Evolutionary conservation across 805 yeast species (phyloP).

Genomic region (Ogataea paraovalis): DNA sequence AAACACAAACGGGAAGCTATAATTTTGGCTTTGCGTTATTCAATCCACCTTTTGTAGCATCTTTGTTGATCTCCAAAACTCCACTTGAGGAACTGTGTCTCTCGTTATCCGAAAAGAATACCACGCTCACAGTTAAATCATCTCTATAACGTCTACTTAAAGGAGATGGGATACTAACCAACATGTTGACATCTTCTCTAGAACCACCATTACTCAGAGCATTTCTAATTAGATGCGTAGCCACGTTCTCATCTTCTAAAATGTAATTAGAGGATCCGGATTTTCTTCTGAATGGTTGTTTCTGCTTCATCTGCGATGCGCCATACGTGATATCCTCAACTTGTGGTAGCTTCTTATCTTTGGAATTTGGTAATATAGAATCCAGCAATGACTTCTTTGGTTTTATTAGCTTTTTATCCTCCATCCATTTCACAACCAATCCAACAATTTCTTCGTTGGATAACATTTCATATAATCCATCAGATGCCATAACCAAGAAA

Average conservation of each 20-base stretch:
- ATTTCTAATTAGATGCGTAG: constrained; percentile 90
- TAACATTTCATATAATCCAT: constrained; percentile 89
- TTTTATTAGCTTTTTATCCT: constrained; percentile 58
- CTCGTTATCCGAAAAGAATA: constrained; percentile 70
- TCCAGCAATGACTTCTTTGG: constrained; percentile 44
- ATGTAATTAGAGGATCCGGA: constrained; percentile 39
- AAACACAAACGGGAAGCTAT: constrained; percentile 16
- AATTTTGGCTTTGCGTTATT: constrained; percentile 43
- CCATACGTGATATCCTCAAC: constrained; percentile 61
- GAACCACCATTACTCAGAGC: constrained; percentile 87
- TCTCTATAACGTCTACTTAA: constrained; percentile 89
- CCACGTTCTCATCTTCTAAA: constrained; percentile 80
- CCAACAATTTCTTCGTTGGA: constrained; percentile 91
- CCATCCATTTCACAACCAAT: constrained; percentile 91
- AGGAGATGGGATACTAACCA: constrained; percentile 89
- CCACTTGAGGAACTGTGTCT: constrained; percentile 42
- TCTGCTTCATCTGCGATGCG: constrained; percentile 50
- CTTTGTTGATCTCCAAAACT: constrained; percentile 49
- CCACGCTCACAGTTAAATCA: constrained; percentile 93
- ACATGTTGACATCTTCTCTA: constrained; percentile 80
- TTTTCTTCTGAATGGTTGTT: constrained; percentile 68
- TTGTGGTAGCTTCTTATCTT: constrained; percentile 48
- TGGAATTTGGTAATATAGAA: constrained; percentile 32
- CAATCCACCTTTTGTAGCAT: constrained; percentile 56
- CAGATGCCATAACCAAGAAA: constrained; percentile 89